phyloP scores from a whole-genome alignment of 257 asterid genomes.

The Rubia yunnanensis region DNA sequence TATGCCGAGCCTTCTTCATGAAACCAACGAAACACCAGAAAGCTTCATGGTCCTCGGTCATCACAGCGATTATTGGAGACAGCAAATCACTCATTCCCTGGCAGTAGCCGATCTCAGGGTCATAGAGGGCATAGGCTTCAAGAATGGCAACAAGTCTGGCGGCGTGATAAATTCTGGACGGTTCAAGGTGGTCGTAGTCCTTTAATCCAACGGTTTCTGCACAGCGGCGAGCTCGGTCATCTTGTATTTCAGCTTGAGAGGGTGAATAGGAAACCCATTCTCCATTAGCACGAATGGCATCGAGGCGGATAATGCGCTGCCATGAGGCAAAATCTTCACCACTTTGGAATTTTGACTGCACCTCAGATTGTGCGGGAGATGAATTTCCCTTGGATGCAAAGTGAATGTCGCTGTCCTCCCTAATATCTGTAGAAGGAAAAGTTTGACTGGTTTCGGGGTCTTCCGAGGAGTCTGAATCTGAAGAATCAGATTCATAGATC shows the following conservation, averaged over 20 bases:
- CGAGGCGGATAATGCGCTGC: constrained; percentile 86
- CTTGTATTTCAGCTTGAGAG: constrained; percentile 58
- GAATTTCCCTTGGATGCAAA: constrained; percentile 24
- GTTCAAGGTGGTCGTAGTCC: constrained; percentile 66
- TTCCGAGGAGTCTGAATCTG: constrained; percentile 54
- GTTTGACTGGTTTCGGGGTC: constrained; percentile 47
- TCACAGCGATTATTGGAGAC: constrained; percentile 78
- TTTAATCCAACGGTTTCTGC: constrained; percentile 73
- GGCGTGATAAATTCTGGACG: constrained; percentile 66
- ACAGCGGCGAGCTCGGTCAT: constrained; percentile 38
- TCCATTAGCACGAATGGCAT: constrained; percentile 67
- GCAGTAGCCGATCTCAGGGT: constrained; percentile 79
- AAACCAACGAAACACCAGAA: constrained; percentile 94
- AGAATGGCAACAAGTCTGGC: constrained; percentile 86
- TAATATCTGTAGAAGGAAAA: constrained; percentile 31
- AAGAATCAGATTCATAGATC: constrained; percentile 41
- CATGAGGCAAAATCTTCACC: constrained; percentile 65
- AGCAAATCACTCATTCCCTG: constrained; percentile 96
- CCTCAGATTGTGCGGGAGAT: constrained; percentile 17
- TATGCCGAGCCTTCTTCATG: constrained; percentile 85
- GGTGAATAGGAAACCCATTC: constrained; percentile 69
- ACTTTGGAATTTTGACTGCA: constrained; percentile 20
- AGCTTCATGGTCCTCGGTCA: constrained; percentile 67
- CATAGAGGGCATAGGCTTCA: constrained; percentile 76
- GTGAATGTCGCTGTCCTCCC: constrained; percentile 23